These are phyloP conservation scores for Eremomyces bilateralis DNA, from an alignment of 495 filamentous ascomycete genomes.

Conservation along the genomic window DNA sequence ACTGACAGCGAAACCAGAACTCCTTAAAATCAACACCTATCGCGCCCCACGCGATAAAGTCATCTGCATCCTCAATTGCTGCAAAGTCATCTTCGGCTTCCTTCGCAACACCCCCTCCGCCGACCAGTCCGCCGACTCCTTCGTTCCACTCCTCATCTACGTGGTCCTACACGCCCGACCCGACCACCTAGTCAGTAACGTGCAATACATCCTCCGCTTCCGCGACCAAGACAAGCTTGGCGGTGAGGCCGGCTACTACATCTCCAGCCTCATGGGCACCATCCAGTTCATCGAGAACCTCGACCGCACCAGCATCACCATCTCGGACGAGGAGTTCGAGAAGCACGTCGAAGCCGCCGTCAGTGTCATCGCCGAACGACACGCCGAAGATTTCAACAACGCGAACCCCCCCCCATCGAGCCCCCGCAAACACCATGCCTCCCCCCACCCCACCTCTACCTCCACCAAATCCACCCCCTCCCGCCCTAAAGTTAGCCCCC, in stretches of 20 bases:
- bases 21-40: slow-evolving; percentile 89
- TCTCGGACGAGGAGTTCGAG: slow-evolving; percentile 89
- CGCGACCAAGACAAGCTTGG: slow-evolving; percentile 92
- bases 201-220: slow-evolving; percentile 94
- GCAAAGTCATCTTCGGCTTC: slow-evolving; percentile 98
- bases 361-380: slow-evolving; percentile 84
- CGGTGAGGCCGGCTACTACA: slow-evolving; percentile 92
- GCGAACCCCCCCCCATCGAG: background rate
- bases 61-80: slow-evolving; percentile 94
- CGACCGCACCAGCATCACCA: slow-evolving; percentile 80
- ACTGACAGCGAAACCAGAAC: slow-evolving; percentile 28
- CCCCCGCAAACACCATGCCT: background rate
- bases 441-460: background rate
- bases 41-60: slow-evolving; percentile 93
- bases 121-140: slow-evolving; percentile 88
- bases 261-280: slow-evolving; percentile 91
- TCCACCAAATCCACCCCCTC: slow-evolving; percentile 38
- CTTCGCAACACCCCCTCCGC: slow-evolving; percentile 65
- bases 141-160: slow-evolving; percentile 88
- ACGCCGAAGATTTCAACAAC: slow-evolving; percentile 22
- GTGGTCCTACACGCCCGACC: slow-evolving; percentile 88
- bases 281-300: slow-evolving; percentile 94
- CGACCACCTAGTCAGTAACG: slow-evolving; percentile 86
- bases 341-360: slow-evolving; percentile 86
- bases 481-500: slow-evolving; percentile 29